Percentiles rank a stretch among this genome's conserved stretches.
phyloP scores from a whole-genome alignment of 2,329 filamentous ascomycete species.

The Thielaviopsis cerberus region DNA sequence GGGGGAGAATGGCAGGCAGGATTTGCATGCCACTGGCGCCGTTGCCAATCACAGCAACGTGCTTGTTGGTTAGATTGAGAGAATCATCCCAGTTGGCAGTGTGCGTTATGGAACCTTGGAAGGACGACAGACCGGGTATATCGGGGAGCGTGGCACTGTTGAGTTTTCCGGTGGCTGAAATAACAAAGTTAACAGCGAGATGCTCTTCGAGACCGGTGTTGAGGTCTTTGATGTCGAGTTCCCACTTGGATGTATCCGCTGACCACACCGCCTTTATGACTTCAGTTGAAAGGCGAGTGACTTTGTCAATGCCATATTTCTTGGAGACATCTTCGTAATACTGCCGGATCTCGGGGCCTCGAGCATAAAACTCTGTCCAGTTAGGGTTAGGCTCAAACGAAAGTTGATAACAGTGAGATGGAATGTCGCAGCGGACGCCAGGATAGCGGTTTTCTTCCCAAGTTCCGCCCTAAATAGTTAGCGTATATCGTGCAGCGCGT shows the following conservation, averaged over 20 bases:
- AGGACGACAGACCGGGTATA: slow-evolving; percentile 30
- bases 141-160: slow-evolving; percentile 23
- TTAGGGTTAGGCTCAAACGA: slow-evolving; percentile 48
- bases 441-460: slow-evolving; percentile 42
- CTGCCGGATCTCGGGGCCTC: slow-evolving; percentile 44
- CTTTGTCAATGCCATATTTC: background rate
- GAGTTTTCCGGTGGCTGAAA: slow-evolving; percentile 17
- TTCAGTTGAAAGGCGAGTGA: background rate
- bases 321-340: slow-evolving; percentile 28
- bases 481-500: too few relatives aligned
- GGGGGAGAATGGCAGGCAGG: slow-evolving; percentile 25
- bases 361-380: slow-evolving; percentile 51
- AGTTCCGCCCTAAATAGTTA: too few relatives aligned
- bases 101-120: slow-evolving; percentile 33
- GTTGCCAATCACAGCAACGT: slow-evolving; percentile 33
- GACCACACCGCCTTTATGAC: slow-evolving; percentile 13
- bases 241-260: slow-evolving; percentile 9
- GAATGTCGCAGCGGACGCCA: slow-evolving; percentile 48
- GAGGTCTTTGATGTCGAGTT: slow-evolving; percentile 13
- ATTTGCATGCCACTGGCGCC: slow-evolving; percentile 35
- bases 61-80: slow-evolving; percentile 24
- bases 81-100: slow-evolving; percentile 33
- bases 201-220: slow-evolving; percentile 25
- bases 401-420: slow-evolving; percentile 52
- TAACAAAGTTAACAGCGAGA: slow-evolving; percentile 25